Evolutionary conservation across 495 filamentous ascomycete genomes (phyloP).

Genomic region (Neurospora tetrasperma): DNA sequence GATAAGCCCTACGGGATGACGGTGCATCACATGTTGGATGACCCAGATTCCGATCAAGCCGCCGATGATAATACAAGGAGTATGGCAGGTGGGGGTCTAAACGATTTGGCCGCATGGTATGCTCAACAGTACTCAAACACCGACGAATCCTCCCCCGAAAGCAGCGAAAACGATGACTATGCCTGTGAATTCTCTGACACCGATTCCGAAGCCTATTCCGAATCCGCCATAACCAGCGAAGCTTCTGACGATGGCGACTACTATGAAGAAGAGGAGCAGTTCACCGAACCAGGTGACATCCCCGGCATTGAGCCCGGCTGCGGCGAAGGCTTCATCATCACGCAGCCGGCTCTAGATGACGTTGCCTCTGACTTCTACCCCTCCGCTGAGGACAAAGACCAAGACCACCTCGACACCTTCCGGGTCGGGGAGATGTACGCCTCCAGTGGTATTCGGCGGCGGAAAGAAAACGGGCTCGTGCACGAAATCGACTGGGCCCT

Average conservation of each 20-base stretch:
- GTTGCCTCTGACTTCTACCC: conserved; percentile 71
- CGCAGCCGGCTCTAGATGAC: conserved; percentile 82
- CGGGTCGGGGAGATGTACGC: conserved; percentile 76
- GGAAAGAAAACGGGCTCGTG: conserved; percentile 46
- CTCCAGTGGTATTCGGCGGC: conserved; percentile 75
- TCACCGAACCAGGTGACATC: conserved; percentile 64
- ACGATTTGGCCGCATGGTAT: conserved; percentile 24
- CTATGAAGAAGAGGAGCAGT: conserved; percentile 32
- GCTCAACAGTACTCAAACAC: conserved; percentile 19
- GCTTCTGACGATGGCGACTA: conserved; percentile 26
- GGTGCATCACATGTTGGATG: conserved; percentile 91
- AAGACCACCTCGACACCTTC: conserved; percentile 63
- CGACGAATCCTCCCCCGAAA: conserved; percentile 26
- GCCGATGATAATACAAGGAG: conserved; percentile 15
- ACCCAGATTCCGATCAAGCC: conserved; percentile 51
- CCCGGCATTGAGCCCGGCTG: conserved; percentile 68
- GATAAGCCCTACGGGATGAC: conserved; percentile 81
- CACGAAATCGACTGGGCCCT: conserved; percentile 97
- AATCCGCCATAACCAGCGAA: conserved; percentile 38
- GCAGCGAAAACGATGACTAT: conserved; percentile 32
- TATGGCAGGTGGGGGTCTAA: conserved; percentile 15
- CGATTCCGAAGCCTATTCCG: conserved; percentile 39
- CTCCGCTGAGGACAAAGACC: conserved; percentile 35
- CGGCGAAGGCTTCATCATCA: conserved; percentile 62
- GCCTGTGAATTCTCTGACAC: conserved; percentile 45